These are phyloP conservation scores for Pythium guiyangense DNA, from an alignment of 352 stramenopile species.

Conservation along the genomic window DNA sequence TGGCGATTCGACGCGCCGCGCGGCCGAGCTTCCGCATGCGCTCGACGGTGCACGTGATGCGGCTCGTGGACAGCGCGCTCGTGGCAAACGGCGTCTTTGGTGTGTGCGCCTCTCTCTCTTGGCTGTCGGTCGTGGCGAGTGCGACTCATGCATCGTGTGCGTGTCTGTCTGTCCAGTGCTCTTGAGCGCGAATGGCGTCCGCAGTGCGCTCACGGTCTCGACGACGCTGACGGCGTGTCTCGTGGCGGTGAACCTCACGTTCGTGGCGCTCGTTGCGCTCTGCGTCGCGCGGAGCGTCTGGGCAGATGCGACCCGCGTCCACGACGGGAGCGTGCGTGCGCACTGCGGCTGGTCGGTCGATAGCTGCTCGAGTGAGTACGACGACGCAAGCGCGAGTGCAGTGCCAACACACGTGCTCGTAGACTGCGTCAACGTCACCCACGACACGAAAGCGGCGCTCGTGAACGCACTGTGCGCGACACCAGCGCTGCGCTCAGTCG, in stretches of 20 bases:
- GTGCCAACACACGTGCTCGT: slow-evolving; percentile 14
- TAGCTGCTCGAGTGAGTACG: too few relatives aligned
- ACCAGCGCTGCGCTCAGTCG: slow-evolving; percentile 24
- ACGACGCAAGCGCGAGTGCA: slow-evolving; percentile 7
- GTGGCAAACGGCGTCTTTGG: slow-evolving; percentile 45
- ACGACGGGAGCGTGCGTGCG: slow-evolving; percentile 3
- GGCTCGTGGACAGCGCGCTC: slow-evolving; percentile 33
- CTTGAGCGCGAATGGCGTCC: too few relatives aligned
- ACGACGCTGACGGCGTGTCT: slow-evolving; percentile 45
- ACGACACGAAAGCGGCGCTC: slow-evolving; percentile 17
- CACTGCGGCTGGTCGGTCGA: slow-evolving; percentile 1
- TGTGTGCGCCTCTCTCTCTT: slow-evolving; percentile 9
- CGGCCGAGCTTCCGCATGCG: slow-evolving; percentile 26
- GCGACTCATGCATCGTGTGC: background rate
- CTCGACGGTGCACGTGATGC: slow-evolving; percentile 30
- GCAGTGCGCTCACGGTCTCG: slow-evolving; percentile 58
- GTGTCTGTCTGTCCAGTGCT: slow-evolving; percentile 26
- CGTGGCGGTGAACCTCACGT: slow-evolving; percentile 36
- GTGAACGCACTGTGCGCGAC: slow-evolving; percentile 21
- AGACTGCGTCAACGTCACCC: slow-evolving; percentile 27
- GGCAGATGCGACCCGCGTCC: slow-evolving; percentile 3
- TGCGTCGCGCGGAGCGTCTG: slow-evolving; percentile 10
- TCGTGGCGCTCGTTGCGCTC: slow-evolving; percentile 18
- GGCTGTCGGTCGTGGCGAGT: background rate
- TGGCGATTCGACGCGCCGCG: slow-evolving; percentile 21